A percentile compares a stretch with the other conserved stretches of the same genome.
Conservation (phyloP, 352 stramenopile genomes). For the Aphanomyces euteiches region DNA sequence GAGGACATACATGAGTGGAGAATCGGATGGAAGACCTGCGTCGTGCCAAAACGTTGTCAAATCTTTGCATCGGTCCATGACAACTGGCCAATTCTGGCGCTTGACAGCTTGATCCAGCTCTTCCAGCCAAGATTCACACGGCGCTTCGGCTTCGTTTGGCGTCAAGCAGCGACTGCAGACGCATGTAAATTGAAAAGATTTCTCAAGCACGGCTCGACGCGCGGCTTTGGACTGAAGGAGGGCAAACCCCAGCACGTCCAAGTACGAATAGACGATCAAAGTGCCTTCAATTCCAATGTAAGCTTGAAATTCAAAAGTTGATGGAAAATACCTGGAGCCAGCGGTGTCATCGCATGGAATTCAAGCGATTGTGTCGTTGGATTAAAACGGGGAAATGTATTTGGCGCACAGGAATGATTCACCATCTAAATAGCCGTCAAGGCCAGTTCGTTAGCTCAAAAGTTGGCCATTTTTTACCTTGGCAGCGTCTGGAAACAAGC, state of each 20-base stretch:
- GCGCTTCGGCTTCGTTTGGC: neutral
- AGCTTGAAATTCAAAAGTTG: no score
- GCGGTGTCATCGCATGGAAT: constrained; percentile 3
- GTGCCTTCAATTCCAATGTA: neutral
- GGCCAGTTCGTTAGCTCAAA: neutral
- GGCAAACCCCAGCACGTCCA: constrained; percentile 17
- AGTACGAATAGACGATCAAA: constrained; percentile 18
- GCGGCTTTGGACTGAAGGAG: neutral
- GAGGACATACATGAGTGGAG: constrained; percentile 24
- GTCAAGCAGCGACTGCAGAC: constrained; percentile 4
- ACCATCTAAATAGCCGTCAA: constrained; percentile 17
- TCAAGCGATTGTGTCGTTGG: neutral
- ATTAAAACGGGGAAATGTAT: constrained; percentile 19
- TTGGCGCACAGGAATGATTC: constrained; percentile 23
- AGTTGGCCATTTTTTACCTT: constrained; percentile 2
- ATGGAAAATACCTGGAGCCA: constrained; percentile 13
- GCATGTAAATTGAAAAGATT: constrained; percentile 22
- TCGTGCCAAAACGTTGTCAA: neutral
- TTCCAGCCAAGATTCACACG: neutral
- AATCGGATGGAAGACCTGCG: neutral
- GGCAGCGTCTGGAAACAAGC: constrained; percentile 24
- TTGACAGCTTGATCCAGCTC: neutral
- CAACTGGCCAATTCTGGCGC: neutral
- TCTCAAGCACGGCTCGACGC: neutral
- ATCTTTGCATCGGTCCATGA: neutral